Evolutionary conservation across 2,329 filamentous ascomycete genomes (phyloP).

Genomic region (Aspergillus tubingensis): DNA sequence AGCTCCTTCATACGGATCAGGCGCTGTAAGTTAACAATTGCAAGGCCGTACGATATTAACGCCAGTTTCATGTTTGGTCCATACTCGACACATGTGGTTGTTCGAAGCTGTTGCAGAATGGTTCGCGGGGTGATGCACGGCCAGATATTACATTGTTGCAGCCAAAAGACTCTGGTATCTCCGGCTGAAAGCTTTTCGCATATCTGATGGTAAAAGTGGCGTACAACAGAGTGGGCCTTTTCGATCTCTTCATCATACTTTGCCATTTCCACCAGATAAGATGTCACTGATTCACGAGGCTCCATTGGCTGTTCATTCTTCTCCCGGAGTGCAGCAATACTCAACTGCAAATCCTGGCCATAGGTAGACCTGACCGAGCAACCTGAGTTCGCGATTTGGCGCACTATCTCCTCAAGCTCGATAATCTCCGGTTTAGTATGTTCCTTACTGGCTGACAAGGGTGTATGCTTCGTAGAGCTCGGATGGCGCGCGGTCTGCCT

Average conservation of each 20-base stretch:
- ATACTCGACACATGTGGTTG: conserved; percentile 31
- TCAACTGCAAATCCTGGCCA: conserved; percentile 40
- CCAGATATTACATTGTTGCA: conserved; percentile 43
- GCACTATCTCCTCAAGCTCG: conserved; percentile 30
- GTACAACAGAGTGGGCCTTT: conserved; percentile 23
- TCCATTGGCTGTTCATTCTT: neutral
- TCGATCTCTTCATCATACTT: conserved; percentile 20
- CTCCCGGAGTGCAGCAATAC: conserved; percentile 37
- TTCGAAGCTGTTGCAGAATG: conserved; percentile 49
- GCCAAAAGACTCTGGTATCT: conserved; percentile 41
- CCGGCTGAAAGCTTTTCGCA: conserved; percentile 21
- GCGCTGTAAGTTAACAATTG: conserved; percentile 46
- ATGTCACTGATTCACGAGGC: neutral
- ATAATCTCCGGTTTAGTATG: conserved; percentile 6
- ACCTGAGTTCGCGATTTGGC: conserved; percentile 21
- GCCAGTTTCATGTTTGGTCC: conserved; percentile 37
- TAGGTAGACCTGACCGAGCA: conserved; percentile 39
- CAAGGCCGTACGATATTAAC: conserved; percentile 44
- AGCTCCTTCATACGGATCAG: conserved; percentile 48
- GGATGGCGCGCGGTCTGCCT: no score
- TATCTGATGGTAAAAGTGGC: conserved; percentile 16
- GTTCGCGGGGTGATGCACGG: conserved; percentile 44
- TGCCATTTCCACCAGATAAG: neutral
- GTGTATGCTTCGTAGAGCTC: no score
- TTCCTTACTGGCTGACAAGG: neutral